Base-by-base conservation (phyloP, 495 filamentous ascomycete species). In the Aspergillus steynii region DNA sequence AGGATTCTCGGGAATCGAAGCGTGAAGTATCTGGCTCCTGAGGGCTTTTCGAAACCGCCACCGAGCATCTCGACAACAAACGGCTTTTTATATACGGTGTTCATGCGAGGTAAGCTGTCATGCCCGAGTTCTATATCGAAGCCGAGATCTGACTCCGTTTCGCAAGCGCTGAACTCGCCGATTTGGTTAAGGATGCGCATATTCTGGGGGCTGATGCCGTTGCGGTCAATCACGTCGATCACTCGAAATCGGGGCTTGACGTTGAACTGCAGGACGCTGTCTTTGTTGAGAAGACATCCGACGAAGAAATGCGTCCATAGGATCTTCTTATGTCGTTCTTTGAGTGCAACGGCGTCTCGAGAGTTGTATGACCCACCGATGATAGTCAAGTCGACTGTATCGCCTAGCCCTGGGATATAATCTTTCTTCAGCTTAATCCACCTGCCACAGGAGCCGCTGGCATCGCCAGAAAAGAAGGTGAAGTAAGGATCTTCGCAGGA, bases 351-450 rank as follows among this genome's bases (percentile, higher is more conserved):
- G 3, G 80, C 86, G 64, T 86, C 86, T 51, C 76, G 78, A 10
- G 85, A 73, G 61, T 88, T 83, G 61, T 88, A 91, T 2, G 82
- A 81, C 6, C 82, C 92, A 4, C 90, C 92, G 34, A 96, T 74
- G 6, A 94, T 80, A 1, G 88, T 85, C 63, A 96, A 89, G 69
- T 96, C 92, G 1, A 89, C 86, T 47, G 90, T 88, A 64, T 96
- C 91, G 1, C 92, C 92, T 64, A 92, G 81, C 5, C 86, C 84
- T 25, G 77, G 78, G n/a, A 96, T 88, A 61, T 96, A 96, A 64
- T 96, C 92, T 63, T 93, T 96, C 70, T 96, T 96, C 29, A 96
- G 68, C 73, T 96, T 96, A 66, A 96, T 90, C 73, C 86, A 88
- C 29, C 81, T 80, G 54, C 79, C 80, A 37, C 63, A 75, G 37